Percentiles rank a stretch among this genome's conserved stretches.
phyloP scores from a whole-genome alignment of 352 stramenopile species.

The Phytophthora chlamydospora region DNA sequence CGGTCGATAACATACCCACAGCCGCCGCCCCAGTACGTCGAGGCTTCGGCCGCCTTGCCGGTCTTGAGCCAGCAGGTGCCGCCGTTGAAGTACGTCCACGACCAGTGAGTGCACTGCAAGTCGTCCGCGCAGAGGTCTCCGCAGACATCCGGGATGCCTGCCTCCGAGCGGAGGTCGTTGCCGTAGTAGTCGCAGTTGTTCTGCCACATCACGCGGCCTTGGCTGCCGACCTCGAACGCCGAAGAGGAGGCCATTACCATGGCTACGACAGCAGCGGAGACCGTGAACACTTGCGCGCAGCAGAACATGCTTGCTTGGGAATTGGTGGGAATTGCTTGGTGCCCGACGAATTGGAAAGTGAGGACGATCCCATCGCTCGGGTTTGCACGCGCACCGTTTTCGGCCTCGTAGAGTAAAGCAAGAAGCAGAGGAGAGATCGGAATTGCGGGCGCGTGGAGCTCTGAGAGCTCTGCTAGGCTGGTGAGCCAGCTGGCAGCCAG shows the following conservation, averaged over 20 bases:
- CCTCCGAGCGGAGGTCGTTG: constrained; percentile 29
- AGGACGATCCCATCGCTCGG: constrained; percentile 18
- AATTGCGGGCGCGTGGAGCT: constrained; percentile 8
- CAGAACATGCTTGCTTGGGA: constrained; percentile 25
- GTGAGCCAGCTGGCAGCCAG: constrained; percentile 23
- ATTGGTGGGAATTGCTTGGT: constrained; percentile 4
- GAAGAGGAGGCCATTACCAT: constrained; percentile 9
- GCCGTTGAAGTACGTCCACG: constrained; percentile 45
- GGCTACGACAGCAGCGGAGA: constrained; percentile 11
- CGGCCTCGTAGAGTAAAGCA: constrained; percentile 10
- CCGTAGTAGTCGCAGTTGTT: constrained; percentile 55
- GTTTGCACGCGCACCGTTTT: constrained; percentile 8
- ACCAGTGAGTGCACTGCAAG: constrained; percentile 46
- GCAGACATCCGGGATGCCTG: constrained; percentile 42
- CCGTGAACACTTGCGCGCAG: constrained; percentile 11
- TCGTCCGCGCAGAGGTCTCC: constrained; percentile 44
- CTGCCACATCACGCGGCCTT: constrained; percentile 51
- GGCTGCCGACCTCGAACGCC: constrained; percentile 39
- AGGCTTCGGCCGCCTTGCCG: constrained; percentile 20
- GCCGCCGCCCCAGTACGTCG: constrained; percentile 29
- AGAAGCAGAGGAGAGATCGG: constrained; percentile 19
- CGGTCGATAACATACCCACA: constrained; percentile 53
- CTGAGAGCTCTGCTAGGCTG: constrained; percentile 7
- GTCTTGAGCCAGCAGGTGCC: constrained; percentile 60
- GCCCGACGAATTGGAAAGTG: constrained; percentile 31